Conservation (phyloP, 192 early-diverging fungal genomes). For the Coemansia biformis region DNA sequence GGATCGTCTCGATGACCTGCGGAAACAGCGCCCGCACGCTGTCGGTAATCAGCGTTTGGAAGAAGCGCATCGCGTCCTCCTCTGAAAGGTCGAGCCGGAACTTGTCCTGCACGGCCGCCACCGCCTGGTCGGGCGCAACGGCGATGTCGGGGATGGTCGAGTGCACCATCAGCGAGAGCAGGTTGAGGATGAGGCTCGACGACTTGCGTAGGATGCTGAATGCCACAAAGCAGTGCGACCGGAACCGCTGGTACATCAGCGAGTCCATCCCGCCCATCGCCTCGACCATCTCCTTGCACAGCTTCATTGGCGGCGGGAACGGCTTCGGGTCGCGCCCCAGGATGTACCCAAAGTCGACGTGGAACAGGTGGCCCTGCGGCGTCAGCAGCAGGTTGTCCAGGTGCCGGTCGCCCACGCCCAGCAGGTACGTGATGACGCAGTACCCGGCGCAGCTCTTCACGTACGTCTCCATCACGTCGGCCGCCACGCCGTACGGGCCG, state of each 20-base stretch:
- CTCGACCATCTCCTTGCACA: conserved; percentile 99
- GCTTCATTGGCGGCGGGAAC: conserved; percentile 99
- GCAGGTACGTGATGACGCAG: conserved; percentile 96
- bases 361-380: conserved; percentile 82
- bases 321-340: conserved; percentile 98
- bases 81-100: conserved; percentile 89
- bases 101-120: conserved; percentile 94
- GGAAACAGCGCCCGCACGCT: conserved; percentile 93
- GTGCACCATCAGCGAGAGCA: conserved; percentile 97
- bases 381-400: conserved; percentile 94
- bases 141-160: conserved; percentile 96
- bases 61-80: conserved; percentile 91
- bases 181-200: conserved; percentile 93
- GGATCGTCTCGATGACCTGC: conserved; percentile 97
- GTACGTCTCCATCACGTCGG: conserved; percentile 89
- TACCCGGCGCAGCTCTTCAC: conserved; percentile 96
- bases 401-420: conserved; percentile 98
- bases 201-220: conserved; percentile 90
- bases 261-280: conserved; percentile 95
- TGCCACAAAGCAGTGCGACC: conserved; percentile 88
- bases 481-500: conserved; percentile 62
- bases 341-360: conserved; percentile 99
- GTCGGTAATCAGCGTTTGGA: conserved; percentile 89
- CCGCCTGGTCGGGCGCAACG: conserved; percentile 95
- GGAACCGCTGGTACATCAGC: conserved; percentile 84